These are phyloP conservation scores for Physcomitrium patens DNA, from an alignment of 225 moss, liverwort and hornwort genomes.

Conservation along the genomic window DNA sequence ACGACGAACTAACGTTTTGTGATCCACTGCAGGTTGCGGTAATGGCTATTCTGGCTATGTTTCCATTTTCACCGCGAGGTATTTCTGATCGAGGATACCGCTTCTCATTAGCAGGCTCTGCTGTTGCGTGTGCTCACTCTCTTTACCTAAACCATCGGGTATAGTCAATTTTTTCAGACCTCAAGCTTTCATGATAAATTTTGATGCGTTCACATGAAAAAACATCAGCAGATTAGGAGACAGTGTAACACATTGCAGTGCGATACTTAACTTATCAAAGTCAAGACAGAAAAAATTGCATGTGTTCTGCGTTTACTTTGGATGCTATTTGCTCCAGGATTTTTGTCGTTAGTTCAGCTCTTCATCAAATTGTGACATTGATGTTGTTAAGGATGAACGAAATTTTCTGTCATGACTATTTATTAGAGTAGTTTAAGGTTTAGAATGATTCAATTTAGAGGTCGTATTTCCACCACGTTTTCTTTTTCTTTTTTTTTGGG, in stretches of 20 bases:
- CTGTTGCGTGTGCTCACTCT: conserved; percentile 77
- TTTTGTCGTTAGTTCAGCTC: too few species aligned
- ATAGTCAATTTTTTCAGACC: conserved; percentile 29
- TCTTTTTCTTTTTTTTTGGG: too few species aligned
- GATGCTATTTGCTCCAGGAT: neutral
- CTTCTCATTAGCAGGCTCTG: conserved; percentile 81
- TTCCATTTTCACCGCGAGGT: conserved; percentile 77
- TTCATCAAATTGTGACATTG: neutral
- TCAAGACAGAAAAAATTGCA: neutral
- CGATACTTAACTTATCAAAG: neutral
- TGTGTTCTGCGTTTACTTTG: neutral
- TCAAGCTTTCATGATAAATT: conserved; percentile 12
- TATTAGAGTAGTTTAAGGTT: too few species aligned
- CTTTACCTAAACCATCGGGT: conserved; percentile 81
- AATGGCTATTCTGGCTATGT: conserved; percentile 77
- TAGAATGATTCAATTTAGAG: too few species aligned
- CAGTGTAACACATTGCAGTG: neutral
- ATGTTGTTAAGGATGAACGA: neutral
- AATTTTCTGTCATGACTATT: too few species aligned
- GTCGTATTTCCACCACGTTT: too few species aligned
- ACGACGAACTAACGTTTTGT: conserved; percentile 18
- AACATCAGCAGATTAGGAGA: neutral
- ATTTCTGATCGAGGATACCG: conserved; percentile 90
- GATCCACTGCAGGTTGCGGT: conserved; percentile 69
- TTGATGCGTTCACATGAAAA: conserved; percentile 10